Base-by-base conservation (phyloP, 1,139 yeast species). In the Kazachstania sp. region DNA sequence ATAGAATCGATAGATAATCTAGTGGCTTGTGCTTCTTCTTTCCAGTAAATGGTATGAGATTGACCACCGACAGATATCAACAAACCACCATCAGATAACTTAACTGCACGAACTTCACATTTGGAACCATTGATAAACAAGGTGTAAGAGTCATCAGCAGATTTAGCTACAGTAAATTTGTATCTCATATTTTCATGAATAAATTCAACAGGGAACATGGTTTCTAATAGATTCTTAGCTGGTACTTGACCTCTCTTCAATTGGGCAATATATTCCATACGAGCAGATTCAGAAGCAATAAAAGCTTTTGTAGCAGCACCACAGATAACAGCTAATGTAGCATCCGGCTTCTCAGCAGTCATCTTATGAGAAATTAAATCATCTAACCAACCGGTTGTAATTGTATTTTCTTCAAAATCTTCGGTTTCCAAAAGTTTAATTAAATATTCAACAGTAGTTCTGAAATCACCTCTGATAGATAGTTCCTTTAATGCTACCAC, bases 381-480 rank as follows among this genome's bases (percentile, higher is more conserved):
- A 70, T 92, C 98, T 61, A 92, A 79, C 98, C 98, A 92, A 52
- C 97, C 97, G 52, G 98, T 92, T 52, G 98, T 92, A 61, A 92
- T 90, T 45, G 95, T 90, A 68, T 92, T 94, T 53, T 84, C 90
- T 71, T 88, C 97, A 60, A 92, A 92, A 65, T 86, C 98, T 46
- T 95, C 95, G 36, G 98, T 90, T 72, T 92, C 97, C 60, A 92
- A 76, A 58, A 92, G 77, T 67, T 92, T 90, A 68, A 94, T 92
- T 64, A 94, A 77, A 66, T 94, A 94, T 69, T 92, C 98, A 53
- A 92, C 96, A 15, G 98, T 92, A 37, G 98, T 92, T 70, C 95
- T 81, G 74, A 92, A 92, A 65, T 92, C 98, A 75, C 98, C 98
- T 70, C 98, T 83, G 62, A 92, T 92, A 50, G 95, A 85, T 59